Percentiles rank a stretch among this genome's conserved stretches.
Evolutionary conservation across 306 rosid genomes (phyloP).

Genomic region (Mimosa bimucronata): DNA sequence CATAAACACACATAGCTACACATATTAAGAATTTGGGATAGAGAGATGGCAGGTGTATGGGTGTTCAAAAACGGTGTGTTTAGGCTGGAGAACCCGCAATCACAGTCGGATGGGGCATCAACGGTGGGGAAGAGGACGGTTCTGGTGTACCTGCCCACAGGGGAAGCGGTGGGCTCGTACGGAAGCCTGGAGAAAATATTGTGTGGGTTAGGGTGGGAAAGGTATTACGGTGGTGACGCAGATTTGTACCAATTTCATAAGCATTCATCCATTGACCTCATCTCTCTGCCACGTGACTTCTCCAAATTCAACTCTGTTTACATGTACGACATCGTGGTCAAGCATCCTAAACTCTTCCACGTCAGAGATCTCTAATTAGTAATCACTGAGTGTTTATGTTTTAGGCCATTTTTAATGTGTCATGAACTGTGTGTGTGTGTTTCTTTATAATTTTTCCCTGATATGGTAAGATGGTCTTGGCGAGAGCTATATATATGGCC

Average conservation of each 20-base stretch:
- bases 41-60: constrained; percentile 73
- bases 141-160: constrained; percentile 64
- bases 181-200: constrained; percentile 54
- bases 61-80: constrained; percentile 65
- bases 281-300: constrained; percentile 71
- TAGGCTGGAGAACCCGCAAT: constrained; percentile 51
- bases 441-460: not conserved
- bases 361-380: constrained; percentile 47
- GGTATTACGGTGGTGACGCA: constrained; percentile 68
- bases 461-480: not conserved
- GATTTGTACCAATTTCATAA: constrained; percentile 72
- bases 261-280: constrained; percentile 66
- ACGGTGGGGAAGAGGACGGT: constrained; percentile 43
- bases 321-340: constrained; percentile 79
- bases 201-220: constrained; percentile 72
- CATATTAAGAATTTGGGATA: no score
- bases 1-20: not conserved
- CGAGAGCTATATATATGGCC: not conserved
- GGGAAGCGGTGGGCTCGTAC: constrained; percentile 60
- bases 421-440: no score
- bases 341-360: constrained; percentile 70
- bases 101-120: constrained; percentile 35
- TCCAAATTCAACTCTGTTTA: constrained; percentile 64
- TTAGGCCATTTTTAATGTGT: no score
- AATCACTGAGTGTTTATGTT: no score